phyloP scores from a whole-genome alignment of 495 filamentous ascomycete species.

The Neurospora tetraspora region DNA sequence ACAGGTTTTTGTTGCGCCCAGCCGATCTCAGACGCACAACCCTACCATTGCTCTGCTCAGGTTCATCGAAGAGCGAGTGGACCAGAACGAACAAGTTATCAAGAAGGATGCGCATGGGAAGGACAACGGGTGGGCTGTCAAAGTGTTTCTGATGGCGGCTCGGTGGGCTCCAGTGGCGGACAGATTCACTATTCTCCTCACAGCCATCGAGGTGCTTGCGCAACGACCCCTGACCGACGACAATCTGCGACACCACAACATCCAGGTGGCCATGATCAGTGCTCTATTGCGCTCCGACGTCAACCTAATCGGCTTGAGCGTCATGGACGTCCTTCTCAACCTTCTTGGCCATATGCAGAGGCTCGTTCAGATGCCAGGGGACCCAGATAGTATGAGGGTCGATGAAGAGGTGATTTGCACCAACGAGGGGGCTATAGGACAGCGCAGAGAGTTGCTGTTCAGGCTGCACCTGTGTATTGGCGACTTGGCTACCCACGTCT shows the following conservation, averaged over 20 bases:
- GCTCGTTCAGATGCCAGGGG: slow-evolving; percentile 54
- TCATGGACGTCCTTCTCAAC: slow-evolving; percentile 82
- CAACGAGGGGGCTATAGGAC: slow-evolving; percentile 14
- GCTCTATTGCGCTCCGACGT: slow-evolving; percentile 76
- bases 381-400: slow-evolving; percentile 31
- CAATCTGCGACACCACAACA: slow-evolving; percentile 56
- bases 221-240: slow-evolving; percentile 54
- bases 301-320: slow-evolving; percentile 86
- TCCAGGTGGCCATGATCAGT: slow-evolving; percentile 62
- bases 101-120: slow-evolving; percentile 22
- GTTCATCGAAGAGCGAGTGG: slow-evolving; percentile 55
- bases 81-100: slow-evolving; percentile 36
- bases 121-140: slow-evolving; percentile 62
- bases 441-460: slow-evolving; percentile 46
- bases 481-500: slow-evolving; percentile 81
- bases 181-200: slow-evolving; percentile 76
- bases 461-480: slow-evolving; percentile 70
- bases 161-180: slow-evolving; percentile 87
- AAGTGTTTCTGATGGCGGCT: slow-evolving; percentile 63
- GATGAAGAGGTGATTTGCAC: slow-evolving; percentile 17
- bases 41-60: slow-evolving; percentile 59
- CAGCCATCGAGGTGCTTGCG: slow-evolving; percentile 63
- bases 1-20: slow-evolving; percentile 66
- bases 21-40: slow-evolving; percentile 62
- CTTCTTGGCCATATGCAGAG: slow-evolving; percentile 69